Base-by-base conservation (phyloP, 441 rosid genomes). In the Arabidopsis hybrid region DNA sequence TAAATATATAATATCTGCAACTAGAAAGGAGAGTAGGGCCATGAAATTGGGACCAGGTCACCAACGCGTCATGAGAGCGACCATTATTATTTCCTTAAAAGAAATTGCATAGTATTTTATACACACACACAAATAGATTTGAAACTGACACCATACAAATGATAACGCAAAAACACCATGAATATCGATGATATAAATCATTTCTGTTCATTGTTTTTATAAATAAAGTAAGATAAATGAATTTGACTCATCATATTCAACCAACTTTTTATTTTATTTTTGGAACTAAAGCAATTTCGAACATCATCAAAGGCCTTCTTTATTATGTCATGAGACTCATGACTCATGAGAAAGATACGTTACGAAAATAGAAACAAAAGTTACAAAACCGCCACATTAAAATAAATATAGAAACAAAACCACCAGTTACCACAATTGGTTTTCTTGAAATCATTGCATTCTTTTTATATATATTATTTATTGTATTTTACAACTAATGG, bases 61-160 rank as follows among this genome's bases (percentile, higher is more conserved):
- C 76, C 80, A 71, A 71, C 80, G 76, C 76, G 80, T 69, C 75
- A 76, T 71, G 80, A 71, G 59, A 59, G 57, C 76, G 68, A 71
- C 76, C 32, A 65, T 65, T 65, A 56, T 55, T 62, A 38, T 56
- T 58, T 39, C 35, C 50, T 45, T 43, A 5, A 32, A 51, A 21
- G 3, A 18, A 14, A 0, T 36, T 53, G 17, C 29, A 12, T 42
- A 9, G 4, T 40, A 61, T n/a, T 39, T 38, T 38, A 26, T 26
- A 26, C n/a, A 7, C 4, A 52, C 5, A 45, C 29, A 46, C 14
- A 26, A 26, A 38, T 6, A 34, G 47, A 65, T 52, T 34, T 40
- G 46, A 59, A 26, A 38, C 16, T n/a, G 53, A 56, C 36, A 73
- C 66, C 60, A 47, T 36, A 45, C 38, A 65, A 57, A 21, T 65